Evolutionary conservation across 306 rosid genomes (phyloP).

Genomic region (Clitoria ternatea): DNA sequence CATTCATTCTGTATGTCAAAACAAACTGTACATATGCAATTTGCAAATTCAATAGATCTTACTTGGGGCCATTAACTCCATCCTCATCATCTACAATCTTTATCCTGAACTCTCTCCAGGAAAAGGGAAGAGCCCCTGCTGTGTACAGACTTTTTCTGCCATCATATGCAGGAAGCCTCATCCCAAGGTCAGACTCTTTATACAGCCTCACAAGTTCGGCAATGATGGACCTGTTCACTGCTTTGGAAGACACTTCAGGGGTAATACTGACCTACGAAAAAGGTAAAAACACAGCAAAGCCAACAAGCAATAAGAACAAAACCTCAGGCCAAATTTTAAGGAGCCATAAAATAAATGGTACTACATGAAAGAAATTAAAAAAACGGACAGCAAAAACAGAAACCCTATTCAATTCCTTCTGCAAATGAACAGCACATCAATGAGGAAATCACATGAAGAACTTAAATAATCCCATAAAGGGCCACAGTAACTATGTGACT

Average conservation of each 20-base stretch:
- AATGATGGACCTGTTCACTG: slow-evolving; percentile 81
- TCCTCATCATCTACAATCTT: slow-evolving; percentile 74
- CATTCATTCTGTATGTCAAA: neutral
- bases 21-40: neutral
- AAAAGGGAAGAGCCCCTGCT: slow-evolving; percentile 95
- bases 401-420: slow-evolving; percentile 25
- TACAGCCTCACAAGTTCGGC: slow-evolving; percentile 87
- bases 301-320: slow-evolving; percentile 52
- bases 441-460: slow-evolving; percentile 35
- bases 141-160: slow-evolving; percentile 95
- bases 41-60: slow-evolving; percentile 34
- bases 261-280: slow-evolving; percentile 84
- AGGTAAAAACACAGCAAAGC: slow-evolving; percentile 31
- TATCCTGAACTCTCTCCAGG: slow-evolving; percentile 78
- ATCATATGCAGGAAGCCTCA: slow-evolving; percentile 96
- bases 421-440: slow-evolving; percentile 30
- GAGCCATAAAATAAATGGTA: slow-evolving; percentile 60
- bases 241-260: slow-evolving; percentile 88
- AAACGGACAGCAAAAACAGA: slow-evolving; percentile 44
- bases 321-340: slow-evolving; percentile 29
- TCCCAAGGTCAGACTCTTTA: slow-evolving; percentile 82
- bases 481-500: slow-evolving; percentile 23
- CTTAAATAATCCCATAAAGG: slow-evolving; percentile 43
- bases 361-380: no score
- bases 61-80: slow-evolving; percentile 72